Conservation (phyloP, 1,139 yeast genomes). For the Groenewaldozyma sp. region DNA sequence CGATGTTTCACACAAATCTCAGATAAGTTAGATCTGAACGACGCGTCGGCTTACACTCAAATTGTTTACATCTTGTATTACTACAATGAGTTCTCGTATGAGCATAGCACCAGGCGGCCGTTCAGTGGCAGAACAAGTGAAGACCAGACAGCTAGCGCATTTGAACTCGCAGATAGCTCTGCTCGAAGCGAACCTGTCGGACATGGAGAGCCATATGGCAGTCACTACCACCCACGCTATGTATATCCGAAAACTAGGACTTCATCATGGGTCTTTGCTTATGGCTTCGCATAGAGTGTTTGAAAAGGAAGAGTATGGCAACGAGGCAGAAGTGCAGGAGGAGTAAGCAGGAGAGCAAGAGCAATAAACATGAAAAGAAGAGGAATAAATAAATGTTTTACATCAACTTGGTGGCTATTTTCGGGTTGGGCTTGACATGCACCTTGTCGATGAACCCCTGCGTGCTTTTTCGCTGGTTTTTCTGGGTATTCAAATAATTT, state of each 20-base stretch:
- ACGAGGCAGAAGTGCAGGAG: constrained; percentile 12
- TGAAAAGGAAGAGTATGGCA: constrained; percentile 35
- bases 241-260: constrained; percentile 47
- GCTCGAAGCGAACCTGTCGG: constrained; percentile 49
- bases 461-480: constrained; percentile 15
- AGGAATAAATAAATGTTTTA: neutral
- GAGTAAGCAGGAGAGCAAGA: constrained; percentile 1
- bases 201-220: constrained; percentile 45
- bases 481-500: constrained; percentile 15
- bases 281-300: constrained; percentile 59
- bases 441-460: constrained; percentile 1
- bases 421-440: constrained; percentile 1
- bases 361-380: neutral
- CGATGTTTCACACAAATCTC: no score
- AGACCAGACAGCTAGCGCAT: constrained; percentile 47
- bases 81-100: constrained; percentile 13
- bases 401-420: constrained; percentile 1
- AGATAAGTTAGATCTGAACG: no score
- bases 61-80: no score
- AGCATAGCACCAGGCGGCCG: constrained; percentile 9
- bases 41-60: no score
- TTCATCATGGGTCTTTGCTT: constrained; percentile 53
- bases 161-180: constrained; percentile 56
- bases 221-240: constrained; percentile 51
- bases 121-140: constrained; percentile 7